phyloP scores from a whole-genome alignment of 495 filamentous ascomycete genomes.

The Tricharina praecox region DNA sequence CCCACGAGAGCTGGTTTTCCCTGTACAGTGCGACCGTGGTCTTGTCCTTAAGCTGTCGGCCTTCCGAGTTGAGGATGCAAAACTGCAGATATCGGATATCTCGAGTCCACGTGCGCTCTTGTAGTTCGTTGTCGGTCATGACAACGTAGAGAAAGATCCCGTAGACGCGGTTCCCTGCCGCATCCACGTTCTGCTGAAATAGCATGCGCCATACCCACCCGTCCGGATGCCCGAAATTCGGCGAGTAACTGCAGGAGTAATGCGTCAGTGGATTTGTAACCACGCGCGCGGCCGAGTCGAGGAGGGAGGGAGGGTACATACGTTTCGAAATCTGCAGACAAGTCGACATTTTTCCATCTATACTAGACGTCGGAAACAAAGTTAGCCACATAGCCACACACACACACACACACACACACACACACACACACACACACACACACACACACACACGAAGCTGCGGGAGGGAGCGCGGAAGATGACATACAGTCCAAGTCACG shows the following conservation, averaged over 20 bases:
- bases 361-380: conserved; percentile 15
- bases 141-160: conserved; percentile 27
- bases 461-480: neutral
- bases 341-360: conserved; percentile 27
- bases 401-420: too few relatives aligned
- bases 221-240: conserved; percentile 26
- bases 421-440: too few relatives aligned
- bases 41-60: conserved; percentile 26
- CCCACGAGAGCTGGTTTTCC: conserved; percentile 26
- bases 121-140: conserved; percentile 27
- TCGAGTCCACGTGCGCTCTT: conserved; percentile 27
- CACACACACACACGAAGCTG: too few relatives aligned
- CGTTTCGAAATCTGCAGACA: conserved; percentile 27
- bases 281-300: neutral
- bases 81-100: conserved; percentile 27
- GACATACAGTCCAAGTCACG: conserved; percentile 27
- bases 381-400: too few relatives aligned
- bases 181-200: conserved; percentile 27
- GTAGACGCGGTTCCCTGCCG: conserved; percentile 26
- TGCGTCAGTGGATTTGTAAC: conserved; percentile 4
- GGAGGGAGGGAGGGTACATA: conserved; percentile 12
- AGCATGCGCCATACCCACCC: conserved; percentile 28
- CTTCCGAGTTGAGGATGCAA: conserved; percentile 27
- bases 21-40: conserved; percentile 25
- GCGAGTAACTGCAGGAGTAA: conserved; percentile 21